Evolutionary conservation across 1,284 basidiomycete species (phyloP), one percentile per base, ranked within the genome.

Genomic region (Waitea zeae): DNA sequence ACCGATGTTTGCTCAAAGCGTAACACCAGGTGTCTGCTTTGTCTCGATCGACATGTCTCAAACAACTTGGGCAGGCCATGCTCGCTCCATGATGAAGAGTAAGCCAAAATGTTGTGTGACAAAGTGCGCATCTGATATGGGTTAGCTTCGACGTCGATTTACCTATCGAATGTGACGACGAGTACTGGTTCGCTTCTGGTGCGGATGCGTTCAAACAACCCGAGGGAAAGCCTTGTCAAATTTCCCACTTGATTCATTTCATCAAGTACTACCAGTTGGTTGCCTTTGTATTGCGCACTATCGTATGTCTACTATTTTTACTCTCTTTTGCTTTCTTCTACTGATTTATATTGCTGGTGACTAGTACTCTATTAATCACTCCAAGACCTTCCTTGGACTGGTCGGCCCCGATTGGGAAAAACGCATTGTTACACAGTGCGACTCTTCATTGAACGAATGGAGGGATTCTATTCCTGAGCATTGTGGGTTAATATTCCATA

Each of bases 81-180:
- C 47, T 78, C 78, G 2, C 72, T 88, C 30, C 79, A 86, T 39
- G 83, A 88, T 40, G 82, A 87, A 49, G 87, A 89, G 80, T 82
- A 44, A 17, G 72, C 22, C n/a, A 26, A 7, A 26, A 26, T 26
- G 22, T 7, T 38, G 27, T 31, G 38, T 24, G 19, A 13, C 24
- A 9, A 18, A 13, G 13, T 5, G 11, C 15, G 26, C 26, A 28
- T 19, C n/a, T 14, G 4, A 9, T 31, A 33, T 28, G 29, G 33
- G 30, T 22, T 38, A 79, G 75, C 46, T 77, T 82, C 43, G 83
- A 89, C 45, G 55, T 82, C 3, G 76, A 82, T 9, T 35, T 68
- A 22, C 75, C 75, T 0, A 49, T 65, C 3, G 63, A 65, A 24
- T 66, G 73, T 26, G 70, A 76, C 36, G 77, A 81, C 49, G 72